Percentiles rank a stretch among this genome's conserved stretches.
Conservation (phyloP, 148 eudicot genomes). For the Salicornia ramosissima region DNA sequence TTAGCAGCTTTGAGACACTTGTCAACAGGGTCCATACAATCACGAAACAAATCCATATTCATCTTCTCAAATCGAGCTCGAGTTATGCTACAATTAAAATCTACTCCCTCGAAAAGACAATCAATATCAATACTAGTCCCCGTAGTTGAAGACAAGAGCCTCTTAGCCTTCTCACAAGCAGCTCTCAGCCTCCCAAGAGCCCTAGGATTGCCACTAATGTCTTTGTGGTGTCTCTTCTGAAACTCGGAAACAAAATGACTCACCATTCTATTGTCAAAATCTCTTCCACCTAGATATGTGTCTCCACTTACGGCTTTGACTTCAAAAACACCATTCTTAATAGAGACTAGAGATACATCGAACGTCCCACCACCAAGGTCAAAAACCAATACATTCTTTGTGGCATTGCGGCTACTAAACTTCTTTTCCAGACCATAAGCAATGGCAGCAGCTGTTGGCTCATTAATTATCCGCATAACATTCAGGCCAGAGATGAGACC, state of each 20-base stretch:
- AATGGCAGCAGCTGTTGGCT: conserved; percentile 13
- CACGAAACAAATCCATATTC: not conserved
- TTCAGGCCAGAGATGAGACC: not conserved
- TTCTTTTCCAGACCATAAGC: not conserved
- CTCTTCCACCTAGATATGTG: not conserved
- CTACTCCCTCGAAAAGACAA: conserved; percentile 1
- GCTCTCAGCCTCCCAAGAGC: not conserved
- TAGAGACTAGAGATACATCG: not conserved
- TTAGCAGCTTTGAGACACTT: not conserved
- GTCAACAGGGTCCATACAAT: not conserved
- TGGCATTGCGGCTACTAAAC: not conserved
- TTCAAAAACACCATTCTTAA: not conserved
- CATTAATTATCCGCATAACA: not conserved
- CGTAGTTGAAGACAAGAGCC: not conserved
- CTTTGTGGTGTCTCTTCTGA: not conserved
- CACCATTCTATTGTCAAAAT: not conserved
- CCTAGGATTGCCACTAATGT: not conserved
- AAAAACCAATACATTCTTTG: conserved; percentile 3
- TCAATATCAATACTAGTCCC: conserved; percentile 3
- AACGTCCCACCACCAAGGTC: not conserved
- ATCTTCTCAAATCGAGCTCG: not conserved
- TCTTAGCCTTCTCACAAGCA: not conserved
- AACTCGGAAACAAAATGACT: not conserved
- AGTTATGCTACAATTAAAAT: not conserved
- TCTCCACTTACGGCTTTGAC: not conserved